Evolutionary conservation across 2,329 filamentous ascomycete species (phyloP).

Genomic region (Chrysoporthe deuterocubensis): DNA sequence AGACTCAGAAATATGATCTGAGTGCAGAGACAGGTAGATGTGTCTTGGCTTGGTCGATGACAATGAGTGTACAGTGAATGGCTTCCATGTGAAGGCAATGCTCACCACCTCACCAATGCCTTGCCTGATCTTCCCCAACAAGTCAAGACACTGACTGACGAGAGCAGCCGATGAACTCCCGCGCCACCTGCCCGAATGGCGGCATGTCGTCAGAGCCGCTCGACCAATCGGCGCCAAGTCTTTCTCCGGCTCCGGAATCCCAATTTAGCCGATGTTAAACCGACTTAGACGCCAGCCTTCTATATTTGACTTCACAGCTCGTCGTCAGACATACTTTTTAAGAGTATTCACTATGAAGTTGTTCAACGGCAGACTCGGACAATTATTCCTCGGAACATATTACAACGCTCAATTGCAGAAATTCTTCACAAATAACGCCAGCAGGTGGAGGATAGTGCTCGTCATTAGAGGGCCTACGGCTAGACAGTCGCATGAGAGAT

Average conservation of each 20-base stretch:
- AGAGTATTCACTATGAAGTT: background rate
- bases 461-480: background rate
- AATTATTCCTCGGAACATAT: background rate
- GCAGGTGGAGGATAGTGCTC: background rate
- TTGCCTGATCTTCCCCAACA: conserved; percentile 18
- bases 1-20: background rate
- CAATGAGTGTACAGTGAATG: background rate
- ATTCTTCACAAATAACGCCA: background rate
- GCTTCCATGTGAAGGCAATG: background rate
- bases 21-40: background rate
- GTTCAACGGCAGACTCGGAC: too few species aligned
- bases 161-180: background rate
- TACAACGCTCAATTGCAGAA: background rate
- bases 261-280: background rate
- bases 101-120: conserved; percentile 2
- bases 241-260: conserved; percentile 11
- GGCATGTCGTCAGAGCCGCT: conserved; percentile 13
- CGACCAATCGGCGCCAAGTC: conserved; percentile 3
- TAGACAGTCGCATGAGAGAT: background rate
- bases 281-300: background rate
- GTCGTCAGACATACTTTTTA: background rate
- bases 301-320: background rate
- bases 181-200: conserved; percentile 4
- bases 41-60: background rate
- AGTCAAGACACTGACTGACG: conserved; percentile 2